These are phyloP conservation scores for Ustilago xerochloae DNA, from an alignment of 1,284 basidiomycete genomes.

Conservation along the genomic window DNA sequence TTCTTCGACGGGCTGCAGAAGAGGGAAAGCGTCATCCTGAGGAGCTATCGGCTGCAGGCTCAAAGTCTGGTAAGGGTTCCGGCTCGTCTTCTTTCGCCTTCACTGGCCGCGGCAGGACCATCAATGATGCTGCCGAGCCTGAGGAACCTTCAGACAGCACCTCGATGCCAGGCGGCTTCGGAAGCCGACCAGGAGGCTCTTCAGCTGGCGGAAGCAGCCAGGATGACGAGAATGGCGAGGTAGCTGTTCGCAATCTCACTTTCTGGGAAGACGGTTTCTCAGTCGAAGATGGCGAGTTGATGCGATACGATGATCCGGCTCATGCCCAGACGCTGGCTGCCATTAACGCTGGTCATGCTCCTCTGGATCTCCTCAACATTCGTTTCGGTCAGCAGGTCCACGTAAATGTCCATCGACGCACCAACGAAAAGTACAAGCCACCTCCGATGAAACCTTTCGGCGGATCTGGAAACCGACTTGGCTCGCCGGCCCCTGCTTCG, in stretches of 20 bases:
- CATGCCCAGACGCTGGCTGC: conserved; percentile 80
- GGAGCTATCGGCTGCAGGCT: conserved; percentile 7
- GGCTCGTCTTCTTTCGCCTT: conserved; percentile 28
- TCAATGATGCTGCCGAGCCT: conserved; percentile 36
- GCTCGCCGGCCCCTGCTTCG: conserved; percentile 69
- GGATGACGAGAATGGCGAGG: conserved; percentile 71
- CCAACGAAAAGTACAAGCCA: conserved; percentile 79
- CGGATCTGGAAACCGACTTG: conserved; percentile 85
- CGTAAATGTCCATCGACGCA: conserved; percentile 81
- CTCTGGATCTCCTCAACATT: conserved; percentile 82
- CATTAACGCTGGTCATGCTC: conserved; percentile 85
- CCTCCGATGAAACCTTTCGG: conserved; percentile 74
- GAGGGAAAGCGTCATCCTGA: conserved; percentile 67
- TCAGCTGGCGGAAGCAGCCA: conserved; percentile 28
- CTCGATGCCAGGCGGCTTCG: conserved; percentile 38
- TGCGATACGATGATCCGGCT: conserved; percentile 84
- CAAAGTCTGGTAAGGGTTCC: conserved; percentile 5
- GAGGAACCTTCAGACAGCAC: conserved; percentile 17
- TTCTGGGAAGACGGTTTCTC: conserved; percentile 96
- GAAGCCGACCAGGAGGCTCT: conserved; percentile 3
- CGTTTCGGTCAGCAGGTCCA: conserved; percentile 84
- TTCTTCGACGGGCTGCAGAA: conserved; percentile 81
- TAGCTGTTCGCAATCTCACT: conserved; percentile 80
- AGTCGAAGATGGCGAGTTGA: conserved; percentile 87
- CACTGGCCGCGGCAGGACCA: conserved; percentile 48